Evolutionary conservation across 2,329 filamentous ascomycete species (phyloP).

Genomic region (Leptographium procerum): DNA sequence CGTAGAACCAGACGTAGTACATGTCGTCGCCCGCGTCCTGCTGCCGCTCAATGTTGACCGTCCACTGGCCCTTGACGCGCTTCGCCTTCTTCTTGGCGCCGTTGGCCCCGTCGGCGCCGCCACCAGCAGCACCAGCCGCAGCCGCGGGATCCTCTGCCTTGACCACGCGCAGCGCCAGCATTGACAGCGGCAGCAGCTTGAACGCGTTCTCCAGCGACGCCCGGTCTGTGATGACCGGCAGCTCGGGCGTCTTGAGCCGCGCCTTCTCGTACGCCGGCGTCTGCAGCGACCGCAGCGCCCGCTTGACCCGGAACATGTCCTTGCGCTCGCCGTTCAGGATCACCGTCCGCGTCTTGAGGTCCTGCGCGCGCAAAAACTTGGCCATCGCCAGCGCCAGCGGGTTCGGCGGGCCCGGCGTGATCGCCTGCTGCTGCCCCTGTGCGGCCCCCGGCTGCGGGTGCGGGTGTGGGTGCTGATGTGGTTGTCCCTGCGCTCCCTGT

Average conservation of each 20-base stretch:
- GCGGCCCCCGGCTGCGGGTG: constrained; percentile 18
- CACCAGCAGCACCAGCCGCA: not conserved
- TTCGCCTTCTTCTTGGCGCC: constrained; percentile 61
- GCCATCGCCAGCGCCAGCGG: constrained; percentile 82
- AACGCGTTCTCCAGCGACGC: constrained; percentile 80
- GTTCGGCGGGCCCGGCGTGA: constrained; percentile 70
- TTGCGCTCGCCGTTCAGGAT: constrained; percentile 94
- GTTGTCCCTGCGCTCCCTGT: constrained; percentile 28
- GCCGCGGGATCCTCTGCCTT: constrained; percentile 54
- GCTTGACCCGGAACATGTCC: constrained; percentile 98
- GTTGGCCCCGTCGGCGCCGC: no score
- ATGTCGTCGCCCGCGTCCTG: constrained; percentile 78
- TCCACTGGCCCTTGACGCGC: constrained; percentile 92
- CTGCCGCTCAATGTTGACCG: constrained; percentile 87
- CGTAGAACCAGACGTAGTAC: constrained; percentile 96
- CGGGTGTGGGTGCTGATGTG: constrained; percentile 19
- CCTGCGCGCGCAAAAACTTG: constrained; percentile 71
- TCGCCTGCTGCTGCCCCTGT: constrained; percentile 49
- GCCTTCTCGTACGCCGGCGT: constrained; percentile 86
- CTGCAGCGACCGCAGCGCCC: constrained; percentile 80
- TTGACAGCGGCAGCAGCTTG: constrained; percentile 87
- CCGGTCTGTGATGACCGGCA: constrained; percentile 80
- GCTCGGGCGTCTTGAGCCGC: constrained; percentile 74
- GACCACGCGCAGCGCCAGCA: constrained; percentile 80
- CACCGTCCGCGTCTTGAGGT: constrained; percentile 80